Evolutionary conservation across 1,139 yeast genomes (phyloP).

Genomic region (Lodderomyces pseudojiufengensis): DNA sequence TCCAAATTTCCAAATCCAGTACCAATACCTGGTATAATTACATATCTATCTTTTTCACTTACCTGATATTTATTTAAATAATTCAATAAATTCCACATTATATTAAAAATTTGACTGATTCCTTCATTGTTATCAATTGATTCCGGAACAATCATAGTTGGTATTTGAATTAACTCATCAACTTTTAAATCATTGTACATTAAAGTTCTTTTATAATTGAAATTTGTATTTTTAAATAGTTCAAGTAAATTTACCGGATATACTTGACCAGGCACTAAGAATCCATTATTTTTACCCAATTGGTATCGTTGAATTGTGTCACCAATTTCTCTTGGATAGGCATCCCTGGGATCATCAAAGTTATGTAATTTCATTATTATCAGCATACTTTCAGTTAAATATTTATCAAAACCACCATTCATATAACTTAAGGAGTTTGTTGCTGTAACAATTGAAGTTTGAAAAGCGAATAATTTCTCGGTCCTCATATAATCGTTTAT

Average conservation of each 20-base stretch:
- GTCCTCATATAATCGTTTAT: slow-evolving; percentile 12
- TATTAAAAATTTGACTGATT: slow-evolving; percentile 15
- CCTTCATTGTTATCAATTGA: too few species aligned
- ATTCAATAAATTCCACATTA: slow-evolving; percentile 22
- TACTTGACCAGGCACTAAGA: slow-evolving; percentile 18
- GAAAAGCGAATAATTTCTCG: too few species aligned
- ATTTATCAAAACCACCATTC: slow-evolving; percentile 29
- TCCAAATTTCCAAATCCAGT: slow-evolving; percentile 26
- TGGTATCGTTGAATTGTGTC: too few species aligned
- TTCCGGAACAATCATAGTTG: slow-evolving; percentile 18
- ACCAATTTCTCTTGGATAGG: too few species aligned
- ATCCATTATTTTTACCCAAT: slow-evolving; percentile 17
- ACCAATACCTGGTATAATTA: slow-evolving; percentile 29
- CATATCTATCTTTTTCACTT: slow-evolving; percentile 6
- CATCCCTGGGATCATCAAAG: too few species aligned
- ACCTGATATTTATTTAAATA: slow-evolving; percentile 1
- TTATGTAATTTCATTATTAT: too few species aligned
- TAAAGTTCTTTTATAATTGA: slow-evolving; percentile 8
- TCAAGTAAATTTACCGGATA: slow-evolving; percentile 13
- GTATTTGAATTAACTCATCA: slow-evolving; percentile 13
- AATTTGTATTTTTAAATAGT: slow-evolving; percentile 5
- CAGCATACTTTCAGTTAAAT: slow-evolving; percentile 17
- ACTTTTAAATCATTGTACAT: slow-evolving; percentile 12
- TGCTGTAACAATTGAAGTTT: slow-evolving; percentile 21
- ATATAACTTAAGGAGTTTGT: slow-evolving; percentile 24